Conservation (phyloP, 495 filamentous ascomycete species). For the Aspergillus sclerotioniger region DNA sequence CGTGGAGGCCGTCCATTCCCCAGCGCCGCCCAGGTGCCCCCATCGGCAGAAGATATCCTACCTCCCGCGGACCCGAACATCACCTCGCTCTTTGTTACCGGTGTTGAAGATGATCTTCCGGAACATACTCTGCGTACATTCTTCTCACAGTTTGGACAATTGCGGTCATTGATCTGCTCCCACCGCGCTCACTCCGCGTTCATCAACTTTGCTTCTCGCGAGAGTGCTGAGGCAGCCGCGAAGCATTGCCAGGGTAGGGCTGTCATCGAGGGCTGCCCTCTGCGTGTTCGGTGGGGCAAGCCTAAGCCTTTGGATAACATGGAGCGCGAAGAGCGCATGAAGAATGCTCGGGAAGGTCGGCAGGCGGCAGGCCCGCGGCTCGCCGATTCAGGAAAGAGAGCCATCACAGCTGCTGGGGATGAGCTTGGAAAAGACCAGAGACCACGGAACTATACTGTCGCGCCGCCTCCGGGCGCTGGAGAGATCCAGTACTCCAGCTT, state of each 20-base stretch:
- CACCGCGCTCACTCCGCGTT: conserved; percentile 97
- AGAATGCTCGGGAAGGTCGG: conserved; percentile 72
- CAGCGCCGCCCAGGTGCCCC: conserved; percentile 69
- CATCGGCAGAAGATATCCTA: conserved; percentile 74
- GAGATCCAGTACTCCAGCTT: conserved; percentile 84
- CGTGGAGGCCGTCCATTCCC: conserved; percentile 64
- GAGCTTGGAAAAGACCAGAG: conserved; percentile 41
- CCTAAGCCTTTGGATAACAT: conserved; percentile 88
- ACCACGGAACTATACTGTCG: conserved; percentile 53
- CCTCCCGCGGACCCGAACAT: conserved; percentile 82
- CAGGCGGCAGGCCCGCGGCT: conserved; percentile 42
- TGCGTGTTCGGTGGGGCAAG: conserved; percentile 86
- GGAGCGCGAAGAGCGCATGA: conserved; percentile 74
- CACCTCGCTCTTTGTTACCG: conserved; percentile 89
- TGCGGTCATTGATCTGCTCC: conserved; percentile 88
- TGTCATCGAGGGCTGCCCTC: conserved; percentile 76
- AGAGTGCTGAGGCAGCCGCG: conserved; percentile 80
- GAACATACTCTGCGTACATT: conserved; percentile 87
- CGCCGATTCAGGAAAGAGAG: conserved; percentile 30
- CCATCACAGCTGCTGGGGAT: conserved; percentile 33
- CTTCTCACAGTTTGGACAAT: conserved; percentile 81
- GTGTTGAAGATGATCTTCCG: conserved; percentile 92
- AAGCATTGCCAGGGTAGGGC: conserved; percentile 83
- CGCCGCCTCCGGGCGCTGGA: conserved; percentile 78
- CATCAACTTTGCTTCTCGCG: conserved; percentile 83